Evolutionary conservation across 202 grass and related monocot species (phyloP), one percentile per base, ranked within the genome.

Genomic region (Cymbopogon flexuosus): DNA sequence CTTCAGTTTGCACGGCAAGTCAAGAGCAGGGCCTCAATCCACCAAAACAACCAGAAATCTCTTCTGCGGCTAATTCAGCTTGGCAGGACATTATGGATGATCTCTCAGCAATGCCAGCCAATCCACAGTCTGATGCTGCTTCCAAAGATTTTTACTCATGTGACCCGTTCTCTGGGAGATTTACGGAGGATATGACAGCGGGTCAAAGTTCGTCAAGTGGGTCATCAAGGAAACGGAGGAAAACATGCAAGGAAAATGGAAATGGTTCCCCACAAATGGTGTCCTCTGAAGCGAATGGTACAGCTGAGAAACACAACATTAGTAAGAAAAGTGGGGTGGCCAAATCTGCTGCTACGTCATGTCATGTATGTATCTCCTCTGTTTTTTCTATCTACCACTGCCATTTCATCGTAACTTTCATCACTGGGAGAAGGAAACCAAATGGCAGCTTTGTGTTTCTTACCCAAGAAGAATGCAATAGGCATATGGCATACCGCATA

Each of bases 51-150:
- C 43, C 62, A 8, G 54, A 84, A 66, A 68, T 79, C 30, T 81
- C 80, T 30, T 47, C 66, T 69, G 90, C 82, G 10, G 83, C 88
- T 37, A 84, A 87, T 64, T 85, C 86, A 62, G 80, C 80, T 62
- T 92, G 95, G 95, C 73, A 78, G 67, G 95, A 91, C 70, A 94
- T 94, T 63, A 93, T 89, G 88, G 84, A 84, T 79, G 90, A 93
- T 33, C 63, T 93, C n/a, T 94, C 88, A 62, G 86, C 82, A 59
- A 75, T 98, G 70, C 84, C 92, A 21, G 10, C 73, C 8, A 84
- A 67, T 33, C 51, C 87, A 61, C 64, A 19, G 22, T 42, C 51
- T 45, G 65, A 70, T 45, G 51, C 14, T 60, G 76, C 74, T 57
- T 62, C 15, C 6, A 84, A 79, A 69, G 62, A 77, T 75, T 33